These are phyloP conservation scores for Punica granatum DNA, from an alignment of 345 rosid species.

Conservation along the genomic window DNA sequence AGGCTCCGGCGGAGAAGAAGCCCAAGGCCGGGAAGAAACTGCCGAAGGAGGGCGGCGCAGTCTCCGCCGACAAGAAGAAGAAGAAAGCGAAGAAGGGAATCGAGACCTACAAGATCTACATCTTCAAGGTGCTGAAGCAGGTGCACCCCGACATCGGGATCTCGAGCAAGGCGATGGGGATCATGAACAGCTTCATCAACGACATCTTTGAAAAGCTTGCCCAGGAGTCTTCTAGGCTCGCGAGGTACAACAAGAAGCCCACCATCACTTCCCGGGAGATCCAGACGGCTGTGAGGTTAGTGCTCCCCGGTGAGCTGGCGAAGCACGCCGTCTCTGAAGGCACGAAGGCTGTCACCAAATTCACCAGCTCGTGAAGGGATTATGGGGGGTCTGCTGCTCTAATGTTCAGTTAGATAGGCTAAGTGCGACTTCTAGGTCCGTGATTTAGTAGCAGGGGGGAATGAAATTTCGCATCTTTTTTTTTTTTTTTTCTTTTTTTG, in stretches of 20 bases:
- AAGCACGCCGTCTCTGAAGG: conserved; percentile 81
- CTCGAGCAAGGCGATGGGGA: no score
- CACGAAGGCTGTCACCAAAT: conserved; percentile 64
- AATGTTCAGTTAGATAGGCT: neutral
- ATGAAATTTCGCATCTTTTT: neutral
- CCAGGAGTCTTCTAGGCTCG: neutral
- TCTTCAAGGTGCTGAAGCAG: no score
- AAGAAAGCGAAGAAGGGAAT: conserved; percentile 52
- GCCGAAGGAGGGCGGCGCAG: conserved; percentile 56
- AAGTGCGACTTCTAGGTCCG: neutral
- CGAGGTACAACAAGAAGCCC: conserved; percentile 1
- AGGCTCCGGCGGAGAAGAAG: conserved; percentile 69
- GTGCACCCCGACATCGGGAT: no score
- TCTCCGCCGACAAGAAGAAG: conserved; percentile 45
- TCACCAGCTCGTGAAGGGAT: neutral
- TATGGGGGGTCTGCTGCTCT: neutral
- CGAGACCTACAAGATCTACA: no score
- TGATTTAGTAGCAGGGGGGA: no score
- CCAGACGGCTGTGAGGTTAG: conserved; percentile 67
- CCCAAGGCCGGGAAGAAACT: conserved; percentile 81
- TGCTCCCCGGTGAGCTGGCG: conserved; percentile 62
- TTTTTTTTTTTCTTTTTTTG: neutral
- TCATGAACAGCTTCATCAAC: no score
- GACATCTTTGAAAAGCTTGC: neutral
- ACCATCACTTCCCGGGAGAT: no score